These are phyloP conservation scores for Pleurotus giganteus DNA, from an alignment of 768 basidiomycete species.

Conservation along the genomic window DNA sequence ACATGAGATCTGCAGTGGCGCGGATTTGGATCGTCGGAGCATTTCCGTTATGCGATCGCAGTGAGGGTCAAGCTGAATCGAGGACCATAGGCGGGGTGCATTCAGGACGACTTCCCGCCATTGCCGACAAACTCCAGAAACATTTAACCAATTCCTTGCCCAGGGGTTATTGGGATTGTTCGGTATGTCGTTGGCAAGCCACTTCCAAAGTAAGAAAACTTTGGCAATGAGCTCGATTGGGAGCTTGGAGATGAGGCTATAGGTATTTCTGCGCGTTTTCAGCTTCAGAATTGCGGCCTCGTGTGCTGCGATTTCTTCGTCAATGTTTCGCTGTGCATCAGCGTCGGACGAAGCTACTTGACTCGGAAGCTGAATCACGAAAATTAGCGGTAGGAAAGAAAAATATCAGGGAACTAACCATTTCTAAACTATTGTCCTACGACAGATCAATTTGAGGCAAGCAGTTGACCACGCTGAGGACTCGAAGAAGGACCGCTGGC, in stretches of 20 bases:
- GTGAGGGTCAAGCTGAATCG: neutral
- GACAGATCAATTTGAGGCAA: too few species aligned
- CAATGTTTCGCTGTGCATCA: neutral
- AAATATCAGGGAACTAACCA: too few species aligned
- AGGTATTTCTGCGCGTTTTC: neutral
- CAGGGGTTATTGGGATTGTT: neutral
- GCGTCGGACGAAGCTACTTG: too few species aligned
- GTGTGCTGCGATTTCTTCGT: neutral
- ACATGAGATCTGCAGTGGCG: neutral
- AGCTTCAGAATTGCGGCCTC: neutral
- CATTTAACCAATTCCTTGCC: neutral
- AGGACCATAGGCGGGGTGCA: neutral
- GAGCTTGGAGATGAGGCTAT: neutral
- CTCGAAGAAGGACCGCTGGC: too few species aligned
- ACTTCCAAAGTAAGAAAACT: neutral
- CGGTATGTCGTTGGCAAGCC: too few species aligned
- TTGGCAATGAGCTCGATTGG: neutral
- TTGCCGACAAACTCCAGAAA: too few species aligned
- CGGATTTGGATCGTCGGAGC: neutral
- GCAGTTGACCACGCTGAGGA: too few species aligned
- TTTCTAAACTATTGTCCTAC: too few species aligned
- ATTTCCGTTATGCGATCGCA: neutral
- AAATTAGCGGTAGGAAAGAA: too few species aligned
- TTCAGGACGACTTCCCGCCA: neutral
- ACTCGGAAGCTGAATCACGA: too few species aligned